These are phyloP conservation scores for Colletotrichum sp. DNA, from an alignment of 2,329 filamentous ascomycete genomes.

Conservation along the genomic window DNA sequence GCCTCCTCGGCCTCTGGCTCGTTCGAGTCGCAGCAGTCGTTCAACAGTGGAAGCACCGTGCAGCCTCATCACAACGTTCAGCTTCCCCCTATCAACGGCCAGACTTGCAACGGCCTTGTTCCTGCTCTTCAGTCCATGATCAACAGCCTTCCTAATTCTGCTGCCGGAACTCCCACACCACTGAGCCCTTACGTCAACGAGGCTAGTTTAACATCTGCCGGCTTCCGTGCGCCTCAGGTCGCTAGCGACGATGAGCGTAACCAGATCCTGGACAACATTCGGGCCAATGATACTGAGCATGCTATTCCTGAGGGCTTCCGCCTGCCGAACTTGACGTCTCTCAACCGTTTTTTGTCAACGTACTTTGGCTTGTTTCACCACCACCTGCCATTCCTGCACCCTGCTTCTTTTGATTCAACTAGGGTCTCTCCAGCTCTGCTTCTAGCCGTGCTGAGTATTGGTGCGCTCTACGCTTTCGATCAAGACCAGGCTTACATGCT, in stretches of 20 bases:
- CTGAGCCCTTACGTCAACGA: slow-evolving; percentile 74
- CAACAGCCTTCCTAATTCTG: slow-evolving; percentile 72
- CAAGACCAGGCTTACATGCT: slow-evolving; percentile 97
- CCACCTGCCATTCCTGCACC: slow-evolving; percentile 94
- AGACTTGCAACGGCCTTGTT: slow-evolving; percentile 63
- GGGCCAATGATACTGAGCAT: slow-evolving; percentile 78
- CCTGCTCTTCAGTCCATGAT: slow-evolving; percentile 75
- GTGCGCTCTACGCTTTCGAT: slow-evolving; percentile 95
- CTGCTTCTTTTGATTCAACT: slow-evolving; percentile 85
- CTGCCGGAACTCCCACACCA: slow-evolving; percentile 72
- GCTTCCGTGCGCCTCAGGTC: slow-evolving; percentile 78
- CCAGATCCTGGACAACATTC: slow-evolving; percentile 85
- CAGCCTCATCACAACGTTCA: slow-evolving; percentile 63
- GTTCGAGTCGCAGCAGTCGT: slow-evolving; percentile 71
- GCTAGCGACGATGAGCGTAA: slow-evolving; percentile 84
- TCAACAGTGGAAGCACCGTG: slow-evolving; percentile 60
- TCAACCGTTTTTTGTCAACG: slow-evolving; percentile 92
- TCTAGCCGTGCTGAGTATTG: slow-evolving; percentile 90
- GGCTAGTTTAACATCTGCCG: slow-evolving; percentile 56
- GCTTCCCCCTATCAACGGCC: slow-evolving; percentile 72
- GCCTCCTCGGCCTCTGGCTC: slow-evolving; percentile 68
- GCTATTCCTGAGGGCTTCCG: slow-evolving; percentile 89
- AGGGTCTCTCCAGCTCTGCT: slow-evolving; percentile 82
- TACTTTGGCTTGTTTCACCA: slow-evolving; percentile 99
- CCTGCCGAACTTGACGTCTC: slow-evolving; percentile 76